These are phyloP conservation scores for Phylloporus arenicola DNA, from an alignment of 768 basidiomycete genomes.

Conservation along the genomic window DNA sequence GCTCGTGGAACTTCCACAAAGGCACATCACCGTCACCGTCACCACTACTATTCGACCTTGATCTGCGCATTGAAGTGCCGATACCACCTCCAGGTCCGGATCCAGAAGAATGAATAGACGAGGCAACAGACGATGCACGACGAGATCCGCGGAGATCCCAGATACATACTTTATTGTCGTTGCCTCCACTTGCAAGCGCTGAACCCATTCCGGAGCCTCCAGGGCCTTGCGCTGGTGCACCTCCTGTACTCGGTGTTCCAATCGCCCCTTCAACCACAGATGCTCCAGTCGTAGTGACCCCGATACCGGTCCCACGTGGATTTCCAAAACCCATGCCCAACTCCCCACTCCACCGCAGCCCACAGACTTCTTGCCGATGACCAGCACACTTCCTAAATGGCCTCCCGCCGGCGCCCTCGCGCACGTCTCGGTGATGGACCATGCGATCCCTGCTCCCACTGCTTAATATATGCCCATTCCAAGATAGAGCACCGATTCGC, in stretches of 20 bases:
- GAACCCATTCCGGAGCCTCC: slow-evolving; percentile 37
- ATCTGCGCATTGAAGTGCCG: slow-evolving; percentile 18
- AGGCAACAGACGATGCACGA: slow-evolving; percentile 25
- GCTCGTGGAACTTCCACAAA: slow-evolving; percentile 93
- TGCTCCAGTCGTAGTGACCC: not conserved
- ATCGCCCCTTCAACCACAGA: slow-evolving; percentile 28
- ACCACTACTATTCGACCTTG: slow-evolving; percentile 25
- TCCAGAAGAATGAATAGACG: slow-evolving; percentile 24
- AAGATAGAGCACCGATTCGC: slow-evolving; percentile 90
- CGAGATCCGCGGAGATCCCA: slow-evolving; percentile 82
- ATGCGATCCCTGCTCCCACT: slow-evolving; percentile 89
- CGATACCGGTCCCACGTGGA: slow-evolving; percentile 14
- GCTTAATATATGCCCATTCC: slow-evolving; percentile 84
- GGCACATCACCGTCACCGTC: slow-evolving; percentile 51
- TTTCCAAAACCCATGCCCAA: slow-evolving; percentile 24
- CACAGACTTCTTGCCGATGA: slow-evolving; percentile 93
- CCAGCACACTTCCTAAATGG: slow-evolving; percentile 71
- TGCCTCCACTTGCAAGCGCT: slow-evolving; percentile 87
- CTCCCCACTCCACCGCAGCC: slow-evolving; percentile 77
- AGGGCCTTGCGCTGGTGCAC: slow-evolving; percentile 23
- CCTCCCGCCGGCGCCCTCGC: slow-evolving; percentile 49
- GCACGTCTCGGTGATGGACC: slow-evolving; percentile 90
- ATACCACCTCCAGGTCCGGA: slow-evolving; percentile 27
- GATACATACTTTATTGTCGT: slow-evolving; percentile 98
- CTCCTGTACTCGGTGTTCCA: slow-evolving; percentile 18